These are phyloP conservation scores for Fusarium sp. DNA, from an alignment of 2,329 filamentous ascomycete genomes.

Conservation along the genomic window DNA sequence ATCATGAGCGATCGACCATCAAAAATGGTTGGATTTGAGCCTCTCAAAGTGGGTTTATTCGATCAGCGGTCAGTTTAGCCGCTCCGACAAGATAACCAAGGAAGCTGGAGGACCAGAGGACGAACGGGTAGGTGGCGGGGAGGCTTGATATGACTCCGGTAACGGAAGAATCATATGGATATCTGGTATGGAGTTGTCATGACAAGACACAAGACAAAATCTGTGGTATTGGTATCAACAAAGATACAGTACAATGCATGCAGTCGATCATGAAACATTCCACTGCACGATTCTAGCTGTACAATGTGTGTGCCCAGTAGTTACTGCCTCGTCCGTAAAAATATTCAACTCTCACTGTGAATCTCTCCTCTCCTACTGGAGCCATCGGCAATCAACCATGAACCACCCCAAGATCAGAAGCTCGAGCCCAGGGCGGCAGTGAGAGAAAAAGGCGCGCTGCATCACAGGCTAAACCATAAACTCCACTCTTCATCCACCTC, in stretches of 20 bases:
- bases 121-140: slow-evolving; percentile 18
- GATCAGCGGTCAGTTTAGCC: slow-evolving; percentile 45
- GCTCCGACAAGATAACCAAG: slow-evolving; percentile 17
- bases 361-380: not conserved
- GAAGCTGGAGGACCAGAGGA: not conserved
- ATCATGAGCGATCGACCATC: slow-evolving; percentile 38
- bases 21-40: slow-evolving; percentile 33
- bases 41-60: slow-evolving; percentile 34
- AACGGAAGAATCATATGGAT: slow-evolving; percentile 1
- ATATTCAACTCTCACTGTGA: slow-evolving; percentile 3
- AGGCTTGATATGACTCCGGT: slow-evolving; percentile 10
- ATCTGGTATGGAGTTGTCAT: slow-evolving; percentile 33
- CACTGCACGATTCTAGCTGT: slow-evolving; percentile 8
- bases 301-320: not conserved
- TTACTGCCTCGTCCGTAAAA: not conserved
- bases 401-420: slow-evolving; percentile 17
- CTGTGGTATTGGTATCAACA: not conserved
- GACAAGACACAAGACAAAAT: slow-evolving; percentile 30
- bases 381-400: slow-evolving; percentile 13
- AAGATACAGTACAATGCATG: not conserved
- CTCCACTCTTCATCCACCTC: slow-evolving; percentile 37
- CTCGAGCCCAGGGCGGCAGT: slow-evolving; percentile 27
- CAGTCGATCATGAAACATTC: slow-evolving; percentile 3
- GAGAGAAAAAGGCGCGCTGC: slow-evolving; percentile 23
- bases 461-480: slow-evolving; percentile 25